Conservation (phyloP, 1,139 yeast species). For the Pneumocystis jirovecii region DNA sequence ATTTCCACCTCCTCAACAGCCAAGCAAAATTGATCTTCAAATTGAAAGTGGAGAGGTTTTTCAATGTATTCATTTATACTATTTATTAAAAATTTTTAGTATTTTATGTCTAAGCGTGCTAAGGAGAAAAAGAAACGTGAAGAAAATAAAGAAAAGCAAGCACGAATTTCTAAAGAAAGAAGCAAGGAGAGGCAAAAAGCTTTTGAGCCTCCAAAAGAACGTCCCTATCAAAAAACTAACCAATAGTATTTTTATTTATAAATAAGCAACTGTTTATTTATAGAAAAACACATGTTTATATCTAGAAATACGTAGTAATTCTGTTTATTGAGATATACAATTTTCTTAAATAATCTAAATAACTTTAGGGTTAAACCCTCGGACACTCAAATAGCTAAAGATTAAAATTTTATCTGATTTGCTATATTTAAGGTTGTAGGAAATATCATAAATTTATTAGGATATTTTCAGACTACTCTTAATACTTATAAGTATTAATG, state of each 20-base stretch:
- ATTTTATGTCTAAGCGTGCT: conserved; percentile 30
- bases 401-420: too few relatives aligned
- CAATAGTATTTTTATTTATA: neutral
- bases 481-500: neutral
- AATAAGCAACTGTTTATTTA: neutral
- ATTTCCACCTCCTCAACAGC: conserved; percentile 96
- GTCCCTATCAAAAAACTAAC: neutral
- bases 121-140: conserved; percentile 60
- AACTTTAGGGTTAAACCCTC: too few relatives aligned
- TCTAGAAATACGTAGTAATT: too few relatives aligned
- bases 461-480: too few relatives aligned
- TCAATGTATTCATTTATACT: conserved; percentile 24
- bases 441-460: too few relatives aligned
- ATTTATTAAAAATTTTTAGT: conserved; percentile 76
- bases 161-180: conserved; percentile 48
- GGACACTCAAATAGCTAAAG: too few relatives aligned
- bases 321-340: too few relatives aligned
- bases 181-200: conserved; percentile 63
- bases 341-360: too few relatives aligned
- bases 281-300: neutral
- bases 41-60: conserved; percentile 82
- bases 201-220: conserved; percentile 72
- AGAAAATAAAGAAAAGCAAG: conserved; percentile 43
- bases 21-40: conserved; percentile 93
- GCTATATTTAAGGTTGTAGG: too few relatives aligned